Evolutionary conservation across 805 yeast species (phyloP).

Genomic region (Yamadazyma philogaea): DNA sequence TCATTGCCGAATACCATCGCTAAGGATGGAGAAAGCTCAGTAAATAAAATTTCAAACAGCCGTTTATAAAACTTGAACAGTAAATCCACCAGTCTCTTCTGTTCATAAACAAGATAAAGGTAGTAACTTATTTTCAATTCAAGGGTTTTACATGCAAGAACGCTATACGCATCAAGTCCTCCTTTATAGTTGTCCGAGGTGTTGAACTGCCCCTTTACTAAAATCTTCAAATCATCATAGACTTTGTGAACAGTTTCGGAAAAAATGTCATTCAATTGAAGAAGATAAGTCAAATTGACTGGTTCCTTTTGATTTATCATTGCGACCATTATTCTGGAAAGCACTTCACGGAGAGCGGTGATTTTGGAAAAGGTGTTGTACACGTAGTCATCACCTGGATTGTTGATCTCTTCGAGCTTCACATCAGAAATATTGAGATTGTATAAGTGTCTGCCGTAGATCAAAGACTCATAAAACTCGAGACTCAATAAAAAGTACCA

Average conservation of each 20-base stretch:
- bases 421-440: constrained; percentile 10
- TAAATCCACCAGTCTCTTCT: neutral
- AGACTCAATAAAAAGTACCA: constrained; percentile 11
- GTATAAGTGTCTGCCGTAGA: constrained; percentile 11
- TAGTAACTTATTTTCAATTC: constrained; percentile 8
- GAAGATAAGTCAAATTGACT: constrained; percentile 1
- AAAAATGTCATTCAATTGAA: neutral
- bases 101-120: constrained; percentile 7
- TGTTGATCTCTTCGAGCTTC: constrained; percentile 9
- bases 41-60: neutral
- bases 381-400: constrained; percentile 10
- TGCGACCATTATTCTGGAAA: constrained; percentile 5
- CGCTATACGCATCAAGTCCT: neutral
- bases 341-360: constrained; percentile 2
- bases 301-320: constrained; percentile 6
- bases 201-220: neutral
- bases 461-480: constrained; percentile 11
- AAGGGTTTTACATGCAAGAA: neutral
- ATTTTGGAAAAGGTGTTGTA: constrained; percentile 8
- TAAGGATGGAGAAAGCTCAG: neutral
- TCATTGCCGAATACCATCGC: neutral
- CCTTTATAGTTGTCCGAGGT: neutral
- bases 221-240: neutral
- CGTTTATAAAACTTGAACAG: constrained; percentile 5
- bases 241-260: neutral